These are phyloP conservation scores for Fusarium buharicum DNA, from an alignment of 2,329 filamentous ascomycete species.

Conservation along the genomic window DNA sequence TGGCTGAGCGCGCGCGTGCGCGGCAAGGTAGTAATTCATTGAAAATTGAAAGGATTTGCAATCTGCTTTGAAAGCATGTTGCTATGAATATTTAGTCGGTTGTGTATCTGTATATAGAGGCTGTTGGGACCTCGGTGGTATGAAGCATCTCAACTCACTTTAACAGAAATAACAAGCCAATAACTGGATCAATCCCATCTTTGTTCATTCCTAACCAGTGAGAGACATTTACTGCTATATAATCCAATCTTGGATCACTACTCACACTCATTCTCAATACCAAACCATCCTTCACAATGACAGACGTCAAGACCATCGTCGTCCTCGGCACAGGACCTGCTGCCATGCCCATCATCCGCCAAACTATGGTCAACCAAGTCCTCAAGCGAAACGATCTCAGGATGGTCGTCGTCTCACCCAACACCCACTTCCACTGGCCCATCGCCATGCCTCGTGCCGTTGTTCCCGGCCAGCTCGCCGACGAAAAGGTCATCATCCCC, in stretches of 20 bases:
- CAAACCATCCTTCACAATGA: slow-evolving; percentile 21
- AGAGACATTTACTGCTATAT: background rate
- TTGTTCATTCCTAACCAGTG: background rate
- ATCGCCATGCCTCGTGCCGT: slow-evolving; percentile 60
- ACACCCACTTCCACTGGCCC: slow-evolving; percentile 61
- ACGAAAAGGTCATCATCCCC: slow-evolving; percentile 52
- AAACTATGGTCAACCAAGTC: slow-evolving; percentile 59
- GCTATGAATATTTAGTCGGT: background rate
- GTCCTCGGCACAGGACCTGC: slow-evolving; percentile 61
- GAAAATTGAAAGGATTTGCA: slow-evolving; percentile 5
- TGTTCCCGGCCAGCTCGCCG: slow-evolving; percentile 58
- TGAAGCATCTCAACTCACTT: slow-evolving; percentile 6
- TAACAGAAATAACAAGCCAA: background rate
- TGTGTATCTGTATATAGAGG: slow-evolving; percentile 27
- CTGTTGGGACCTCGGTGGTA: background rate
- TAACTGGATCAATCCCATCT: background rate
- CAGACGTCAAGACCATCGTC: slow-evolving; percentile 55
- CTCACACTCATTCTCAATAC: slow-evolving; percentile 6
- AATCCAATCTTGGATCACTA: background rate
- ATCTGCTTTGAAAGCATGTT: slow-evolving; percentile 9
- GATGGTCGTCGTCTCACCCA: slow-evolving; percentile 59
- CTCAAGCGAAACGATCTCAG: slow-evolving; percentile 55
- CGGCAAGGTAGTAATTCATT: background rate
- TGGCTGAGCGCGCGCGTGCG: background rate
- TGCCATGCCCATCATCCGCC: slow-evolving; percentile 61